A percentile compares a stretch with the other conserved stretches of the same genome.
Evolutionary conservation across 169 alveolate species (phyloP).

Genomic region (Plasmodium chabaudi): DNA sequence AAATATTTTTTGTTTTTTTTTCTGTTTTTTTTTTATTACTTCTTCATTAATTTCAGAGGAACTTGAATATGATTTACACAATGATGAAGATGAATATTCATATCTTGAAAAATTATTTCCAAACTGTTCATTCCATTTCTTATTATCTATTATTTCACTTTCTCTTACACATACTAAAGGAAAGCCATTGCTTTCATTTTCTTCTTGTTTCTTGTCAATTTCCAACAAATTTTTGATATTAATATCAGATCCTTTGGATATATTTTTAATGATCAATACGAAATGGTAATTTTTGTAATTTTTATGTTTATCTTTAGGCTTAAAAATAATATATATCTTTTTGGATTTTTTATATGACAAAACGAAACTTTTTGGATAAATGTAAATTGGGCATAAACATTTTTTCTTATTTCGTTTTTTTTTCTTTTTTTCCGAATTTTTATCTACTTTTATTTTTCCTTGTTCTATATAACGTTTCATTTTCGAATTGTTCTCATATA

Average conservation of each 20-base stretch:
- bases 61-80: slow-evolving; percentile 24
- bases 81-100: slow-evolving; percentile 50
- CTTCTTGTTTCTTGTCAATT: slow-evolving; percentile 21
- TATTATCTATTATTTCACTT: slow-evolving; percentile 36
- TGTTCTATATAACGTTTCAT: neutral
- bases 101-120: slow-evolving; percentile 33
- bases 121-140: slow-evolving; percentile 30
- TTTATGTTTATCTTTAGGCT: slow-evolving; percentile 49
- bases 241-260: slow-evolving; percentile 52
- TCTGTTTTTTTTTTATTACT: slow-evolving; percentile 44
- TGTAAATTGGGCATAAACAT: slow-evolving; percentile 49
- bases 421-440: neutral
- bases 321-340: slow-evolving; percentile 46
- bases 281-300: slow-evolving; percentile 66
- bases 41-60: slow-evolving; percentile 53
- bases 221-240: slow-evolving; percentile 36
- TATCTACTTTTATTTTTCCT: neutral
- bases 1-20: slow-evolving; percentile 25
- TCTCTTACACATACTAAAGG: slow-evolving; percentile 57
- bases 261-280: slow-evolving; percentile 19
- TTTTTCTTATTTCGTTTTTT: slow-evolving; percentile 13
- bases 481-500: slow-evolving; percentile 18
- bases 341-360: slow-evolving; percentile 38
- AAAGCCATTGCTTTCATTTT: slow-evolving; percentile 14
- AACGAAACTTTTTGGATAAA: slow-evolving; percentile 30